A percentile compares a stretch with the other conserved stretches of the same genome.
Conservation (phyloP, 306 rosid species). For the Lotus japonicus region DNA sequence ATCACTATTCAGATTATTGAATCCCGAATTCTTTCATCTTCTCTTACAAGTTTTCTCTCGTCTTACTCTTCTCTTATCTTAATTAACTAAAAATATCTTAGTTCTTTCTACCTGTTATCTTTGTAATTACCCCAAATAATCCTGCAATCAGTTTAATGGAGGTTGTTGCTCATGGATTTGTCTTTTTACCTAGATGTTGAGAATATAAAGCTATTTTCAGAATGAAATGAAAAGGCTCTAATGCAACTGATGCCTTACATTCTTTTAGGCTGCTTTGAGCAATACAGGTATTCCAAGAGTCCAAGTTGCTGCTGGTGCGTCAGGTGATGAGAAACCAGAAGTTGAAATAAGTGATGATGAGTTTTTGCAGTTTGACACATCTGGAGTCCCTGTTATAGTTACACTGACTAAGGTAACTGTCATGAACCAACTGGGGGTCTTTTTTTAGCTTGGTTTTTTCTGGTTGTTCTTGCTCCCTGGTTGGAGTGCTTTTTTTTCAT, state of each 20-base stretch:
- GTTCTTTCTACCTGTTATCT: constrained; percentile 6
- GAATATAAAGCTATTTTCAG: background rate
- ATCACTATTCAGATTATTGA: too few relatives aligned
- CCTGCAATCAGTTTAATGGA: background rate
- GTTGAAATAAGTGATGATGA: constrained; percentile 82
- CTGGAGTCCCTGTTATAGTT: constrained; percentile 72
- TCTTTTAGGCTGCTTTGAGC: constrained; percentile 77
- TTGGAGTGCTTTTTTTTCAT: too few relatives aligned
- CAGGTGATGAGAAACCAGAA: constrained; percentile 64
- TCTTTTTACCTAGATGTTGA: background rate
- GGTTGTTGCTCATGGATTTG: constrained; percentile 3
- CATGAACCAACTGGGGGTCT: too few relatives aligned
- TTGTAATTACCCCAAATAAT: background rate
- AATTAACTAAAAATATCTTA: background rate
- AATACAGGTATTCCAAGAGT: constrained; percentile 83
- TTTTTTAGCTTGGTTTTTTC: too few relatives aligned
- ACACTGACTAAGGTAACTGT: constrained; percentile 68
- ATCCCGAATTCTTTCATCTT: too few relatives aligned
- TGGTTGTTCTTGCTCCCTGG: too few relatives aligned
- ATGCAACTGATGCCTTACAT: constrained; percentile 13
- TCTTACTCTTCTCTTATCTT: too few relatives aligned
- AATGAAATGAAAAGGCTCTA: background rate
- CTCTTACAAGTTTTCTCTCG: too few relatives aligned
- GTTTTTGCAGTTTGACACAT: constrained; percentile 81
- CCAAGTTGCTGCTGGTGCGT: constrained; percentile 46